Conservation (phyloP, 2,329 filamentous ascomycete species). For the Macroventuria anomochaeta region DNA sequence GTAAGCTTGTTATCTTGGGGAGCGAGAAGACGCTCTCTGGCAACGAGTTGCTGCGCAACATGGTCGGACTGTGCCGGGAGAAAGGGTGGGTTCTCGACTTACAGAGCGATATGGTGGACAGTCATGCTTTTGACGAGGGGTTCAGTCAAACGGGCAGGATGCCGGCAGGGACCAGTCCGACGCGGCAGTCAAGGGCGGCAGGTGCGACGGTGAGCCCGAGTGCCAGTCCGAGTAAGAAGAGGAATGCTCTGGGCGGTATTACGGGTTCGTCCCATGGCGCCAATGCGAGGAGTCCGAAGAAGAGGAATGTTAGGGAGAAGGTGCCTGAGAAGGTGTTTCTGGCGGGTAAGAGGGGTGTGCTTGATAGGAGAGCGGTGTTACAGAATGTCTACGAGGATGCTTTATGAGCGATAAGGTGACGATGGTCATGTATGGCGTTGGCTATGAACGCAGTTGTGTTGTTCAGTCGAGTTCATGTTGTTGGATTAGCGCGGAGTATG, state of each 20-base stretch:
- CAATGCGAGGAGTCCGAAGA: constrained; percentile 27
- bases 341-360: constrained; percentile 61
- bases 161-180: constrained; percentile 1
- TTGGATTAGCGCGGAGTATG: constrained; percentile 7
- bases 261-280: constrained; percentile 11
- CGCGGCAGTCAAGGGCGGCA: neutral
- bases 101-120: constrained; percentile 66
- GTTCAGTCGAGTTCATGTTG: neutral
- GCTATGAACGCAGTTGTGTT: neutral
- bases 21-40: constrained; percentile 75
- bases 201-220: constrained; percentile 1
- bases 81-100: constrained; percentile 83
- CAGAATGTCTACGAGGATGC: constrained; percentile 75
- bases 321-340: constrained; percentile 67
- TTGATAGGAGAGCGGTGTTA: constrained; percentile 72
- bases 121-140: constrained; percentile 70
- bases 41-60: constrained; percentile 76
- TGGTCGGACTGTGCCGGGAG: constrained; percentile 78
- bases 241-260: constrained; percentile 37
- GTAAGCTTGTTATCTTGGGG: constrained; percentile 87
- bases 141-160: constrained; percentile 47
- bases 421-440: neutral
- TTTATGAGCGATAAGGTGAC: constrained; percentile 4
- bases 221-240: constrained; percentile 45
- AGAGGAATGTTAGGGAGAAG: constrained; percentile 47